Base-by-base conservation (phyloP, 2,329 filamentous ascomycete genomes). In the Ophiostoma perfectum region DNA sequence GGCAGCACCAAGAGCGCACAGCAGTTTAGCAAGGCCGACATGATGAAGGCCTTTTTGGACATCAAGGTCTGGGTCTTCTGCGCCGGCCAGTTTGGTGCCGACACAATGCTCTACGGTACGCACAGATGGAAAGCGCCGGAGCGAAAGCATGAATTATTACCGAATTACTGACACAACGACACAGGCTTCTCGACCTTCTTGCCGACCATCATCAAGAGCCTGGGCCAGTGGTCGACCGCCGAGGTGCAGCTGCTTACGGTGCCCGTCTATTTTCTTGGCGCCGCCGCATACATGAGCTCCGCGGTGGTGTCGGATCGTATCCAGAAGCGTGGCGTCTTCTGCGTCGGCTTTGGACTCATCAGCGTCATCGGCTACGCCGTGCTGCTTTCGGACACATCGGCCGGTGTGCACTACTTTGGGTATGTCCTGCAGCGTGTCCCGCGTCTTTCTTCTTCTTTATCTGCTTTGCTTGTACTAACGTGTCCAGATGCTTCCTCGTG, bases 61-160 rank as follows among this genome's bases (percentile, higher is more conserved):
- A 64, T 71, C 8, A 75, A 76, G 69, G 72, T 69, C 16, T 76
- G 74, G 73, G 55, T 71, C 42, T 73, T 74, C 41, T 76, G 76
- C 5, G 60, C 76, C 11, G 77, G 77, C 16, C 78, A 80, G 66
- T 79, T 81, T 68, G 75, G 73, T 8, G 76, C 77, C 4, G 76
- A 79, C 8, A 70, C 68, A 12, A 66, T 62, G 9, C 64, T 65
- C 39, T 71, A 66, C 41, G 66, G 27, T 27, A 27, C 27, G 27
- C 27, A 27, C 27, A 12, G 6, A 49, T 49, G 45, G 45, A 49
- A 49, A 5, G 45, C 45, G 45, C 5, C 8, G 45, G 45, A 49
- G 6, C 45, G 45, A 12, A 49, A 49, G 12, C 45, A 49, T 49
- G 44, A 27, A 27, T 14, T 3, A 45, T 45, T 7, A 45, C 11